Percentiles rank a stretch among this genome's conserved stretches.
These are phyloP conservation scores for Neurospora crassa DNA, from an alignment of 2,329 filamentous ascomycete species.

Conservation along the genomic window DNA sequence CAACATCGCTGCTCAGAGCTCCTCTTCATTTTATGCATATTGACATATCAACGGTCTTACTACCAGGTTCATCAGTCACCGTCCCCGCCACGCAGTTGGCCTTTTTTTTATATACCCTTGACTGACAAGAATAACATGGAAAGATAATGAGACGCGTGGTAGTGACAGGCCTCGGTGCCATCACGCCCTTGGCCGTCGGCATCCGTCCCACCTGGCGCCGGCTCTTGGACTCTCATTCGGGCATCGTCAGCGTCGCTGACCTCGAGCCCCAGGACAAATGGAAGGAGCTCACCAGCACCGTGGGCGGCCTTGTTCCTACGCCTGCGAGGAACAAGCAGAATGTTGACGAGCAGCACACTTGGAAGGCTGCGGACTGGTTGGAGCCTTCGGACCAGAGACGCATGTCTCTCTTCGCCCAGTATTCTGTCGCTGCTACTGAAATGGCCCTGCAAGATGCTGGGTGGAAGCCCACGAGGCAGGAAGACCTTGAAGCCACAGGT, in stretches of 20 bases:
- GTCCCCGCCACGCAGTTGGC: background rate
- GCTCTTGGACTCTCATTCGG: conserved; percentile 69
- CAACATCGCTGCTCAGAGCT: background rate
- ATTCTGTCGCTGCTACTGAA: conserved; percentile 74
- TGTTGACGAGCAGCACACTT: conserved; percentile 19
- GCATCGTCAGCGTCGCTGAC: conserved; percentile 63
- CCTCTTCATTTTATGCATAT: background rate
- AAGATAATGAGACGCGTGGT: conserved; percentile 61
- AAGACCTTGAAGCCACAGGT: conserved; percentile 68
- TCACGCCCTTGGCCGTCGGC: conserved; percentile 77
- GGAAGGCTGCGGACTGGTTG: conserved; percentile 46
- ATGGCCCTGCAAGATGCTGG: conserved; percentile 79
- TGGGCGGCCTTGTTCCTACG: conserved; percentile 75
- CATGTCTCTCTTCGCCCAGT: conserved; percentile 89
- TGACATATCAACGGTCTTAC: background rate
- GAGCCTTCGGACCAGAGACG: conserved; percentile 51
- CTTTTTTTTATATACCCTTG: background rate
- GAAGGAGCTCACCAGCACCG: conserved; percentile 66
- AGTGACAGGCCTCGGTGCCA: conserved; percentile 72
- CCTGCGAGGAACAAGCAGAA: conserved; percentile 19
- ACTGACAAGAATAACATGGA: conserved; percentile 26
- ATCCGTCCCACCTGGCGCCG: conserved; percentile 70
- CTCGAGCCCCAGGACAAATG: conserved; percentile 49
- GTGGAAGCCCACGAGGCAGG: conserved; percentile 54
- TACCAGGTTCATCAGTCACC: background rate